Conservation (phyloP, 2,329 filamentous ascomycete species). For the Pyrenophora tritici-repentis region DNA sequence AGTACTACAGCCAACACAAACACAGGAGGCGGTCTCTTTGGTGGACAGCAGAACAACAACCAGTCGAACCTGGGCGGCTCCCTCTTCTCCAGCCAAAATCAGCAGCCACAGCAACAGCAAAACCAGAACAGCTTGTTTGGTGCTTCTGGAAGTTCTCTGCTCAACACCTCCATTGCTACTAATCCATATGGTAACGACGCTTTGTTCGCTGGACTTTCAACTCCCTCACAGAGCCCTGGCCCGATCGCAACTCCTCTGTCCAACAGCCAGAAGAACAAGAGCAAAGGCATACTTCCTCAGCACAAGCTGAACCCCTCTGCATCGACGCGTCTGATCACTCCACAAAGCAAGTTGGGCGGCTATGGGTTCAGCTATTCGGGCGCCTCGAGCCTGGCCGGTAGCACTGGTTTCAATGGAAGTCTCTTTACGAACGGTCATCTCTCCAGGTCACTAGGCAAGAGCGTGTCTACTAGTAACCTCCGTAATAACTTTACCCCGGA, state of each 20-base stretch:
- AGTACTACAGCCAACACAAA: slow-evolving; percentile 46
- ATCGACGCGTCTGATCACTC: slow-evolving; percentile 78
- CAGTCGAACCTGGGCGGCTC: slow-evolving; percentile 44
- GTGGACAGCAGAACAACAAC: slow-evolving; percentile 47
- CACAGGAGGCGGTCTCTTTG: slow-evolving; percentile 56
- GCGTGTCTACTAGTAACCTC: slow-evolving; percentile 84
- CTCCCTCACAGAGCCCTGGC: slow-evolving; percentile 74
- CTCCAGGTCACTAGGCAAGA: slow-evolving; percentile 78
- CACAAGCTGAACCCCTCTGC: slow-evolving; percentile 85
- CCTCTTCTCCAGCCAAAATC: slow-evolving; percentile 53
- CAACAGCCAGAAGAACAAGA: slow-evolving; percentile 74
- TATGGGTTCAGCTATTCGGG: slow-evolving; percentile 93
- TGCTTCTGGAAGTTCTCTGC: slow-evolving; percentile 53
- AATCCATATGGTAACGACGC: slow-evolving; percentile 89
- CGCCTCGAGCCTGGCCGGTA: slow-evolving; percentile 73
- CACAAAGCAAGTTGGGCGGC: slow-evolving; percentile 72
- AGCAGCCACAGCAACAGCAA: slow-evolving; percentile 48
- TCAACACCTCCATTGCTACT: slow-evolving; percentile 63
- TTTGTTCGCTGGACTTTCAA: slow-evolving; percentile 75
- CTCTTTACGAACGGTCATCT: slow-evolving; percentile 60
- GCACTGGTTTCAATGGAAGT: slow-evolving; percentile 62
- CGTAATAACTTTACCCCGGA: slow-evolving; percentile 80
- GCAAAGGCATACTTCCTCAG: slow-evolving; percentile 79
- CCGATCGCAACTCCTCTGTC: slow-evolving; percentile 89
- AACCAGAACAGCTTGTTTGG: slow-evolving; percentile 58